Evolutionary conservation across 352 stramenopile genomes (phyloP), one percentile per base, ranked within the genome.

Genomic region (Globisporangium splendens): DNA sequence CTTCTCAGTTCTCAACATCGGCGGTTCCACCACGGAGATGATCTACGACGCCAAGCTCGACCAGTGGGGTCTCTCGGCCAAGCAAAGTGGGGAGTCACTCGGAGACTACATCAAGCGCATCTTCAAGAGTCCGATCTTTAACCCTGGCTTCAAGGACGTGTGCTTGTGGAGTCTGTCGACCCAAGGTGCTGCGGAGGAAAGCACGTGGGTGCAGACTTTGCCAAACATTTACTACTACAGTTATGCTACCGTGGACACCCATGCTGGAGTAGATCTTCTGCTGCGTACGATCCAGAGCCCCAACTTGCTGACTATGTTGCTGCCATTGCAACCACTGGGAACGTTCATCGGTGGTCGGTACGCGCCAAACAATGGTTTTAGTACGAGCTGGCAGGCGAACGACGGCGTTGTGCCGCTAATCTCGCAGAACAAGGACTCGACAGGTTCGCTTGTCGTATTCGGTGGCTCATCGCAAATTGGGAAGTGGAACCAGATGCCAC

Each of bases 191-290:
- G 68, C 66, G 18, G 76, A 86, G 54, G 76, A 86, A 44, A 72
- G 59, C 13, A 68, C 64, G 42, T 86, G 76, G 73, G 73, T 86
- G 12, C 65, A 65, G 48, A 87, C 75, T 42, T 63, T 85, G 3
- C 54, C 72, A n/a, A 64, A 79, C 53, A 63, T 87, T 8, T 85
- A 79, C 63, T 85, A 88, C 67, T 88, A 72, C 51, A 84, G 72
- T 56, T 81, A 78, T 55, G 48, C 61, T 15, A 85, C 70, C 0
- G 41, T 70, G 12, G 72, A 83, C 61, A 82, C 72, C 50, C 76
- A 66, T 51, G 33, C 55, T n/a, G 63, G 63, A 21, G 38, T 50
- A 20, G 63, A 84, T 47, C 54, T 71, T 24, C 41, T 75, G 3
- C 50, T 83, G 6, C 69, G 63, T 8, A 72, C 71, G 39, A 66